Conservation (phyloP, 495 filamentous ascomycete genomes). For the Neurospora sp. region DNA sequence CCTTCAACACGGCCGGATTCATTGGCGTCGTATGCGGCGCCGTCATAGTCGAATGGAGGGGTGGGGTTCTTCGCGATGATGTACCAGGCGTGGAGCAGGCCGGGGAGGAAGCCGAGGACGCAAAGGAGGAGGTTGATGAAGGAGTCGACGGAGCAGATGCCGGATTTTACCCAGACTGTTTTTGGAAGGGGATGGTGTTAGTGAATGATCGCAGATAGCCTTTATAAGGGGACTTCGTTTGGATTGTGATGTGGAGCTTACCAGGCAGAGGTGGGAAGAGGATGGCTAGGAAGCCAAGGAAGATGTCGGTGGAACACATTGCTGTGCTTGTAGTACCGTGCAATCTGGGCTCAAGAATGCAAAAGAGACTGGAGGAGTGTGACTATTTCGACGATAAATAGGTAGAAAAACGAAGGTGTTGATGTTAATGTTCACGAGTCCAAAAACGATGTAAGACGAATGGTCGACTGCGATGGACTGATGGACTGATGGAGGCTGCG, state of each 20-base stretch:
- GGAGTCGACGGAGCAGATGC: conserved; percentile 86
- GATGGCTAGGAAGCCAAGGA: conserved; percentile 79
- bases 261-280: conserved; percentile 91
- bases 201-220: conserved; percentile 1
- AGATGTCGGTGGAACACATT: conserved; percentile 68
- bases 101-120: conserved; percentile 80
- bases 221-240: background rate
- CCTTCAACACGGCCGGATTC: background rate
- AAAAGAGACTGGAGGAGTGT: background rate
- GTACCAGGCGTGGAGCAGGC: conserved; percentile 92
- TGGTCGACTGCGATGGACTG: background rate
- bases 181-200: background rate
- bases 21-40: background rate
- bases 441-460: background rate
- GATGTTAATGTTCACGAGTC: background rate
- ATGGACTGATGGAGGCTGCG: background rate
- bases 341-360: background rate
- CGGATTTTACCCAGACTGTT: conserved; percentile 89
- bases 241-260: conserved; percentile 31
- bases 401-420: background rate
- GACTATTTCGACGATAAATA: background rate
- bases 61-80: conserved; percentile 91
- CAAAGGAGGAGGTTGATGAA: conserved; percentile 93
- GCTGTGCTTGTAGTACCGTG: background rate
- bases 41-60: conserved; percentile 51